These are phyloP conservation scores for Crithidia sp. DNA, from an alignment of 208 protist genomes.

Conservation along the genomic window DNA sequence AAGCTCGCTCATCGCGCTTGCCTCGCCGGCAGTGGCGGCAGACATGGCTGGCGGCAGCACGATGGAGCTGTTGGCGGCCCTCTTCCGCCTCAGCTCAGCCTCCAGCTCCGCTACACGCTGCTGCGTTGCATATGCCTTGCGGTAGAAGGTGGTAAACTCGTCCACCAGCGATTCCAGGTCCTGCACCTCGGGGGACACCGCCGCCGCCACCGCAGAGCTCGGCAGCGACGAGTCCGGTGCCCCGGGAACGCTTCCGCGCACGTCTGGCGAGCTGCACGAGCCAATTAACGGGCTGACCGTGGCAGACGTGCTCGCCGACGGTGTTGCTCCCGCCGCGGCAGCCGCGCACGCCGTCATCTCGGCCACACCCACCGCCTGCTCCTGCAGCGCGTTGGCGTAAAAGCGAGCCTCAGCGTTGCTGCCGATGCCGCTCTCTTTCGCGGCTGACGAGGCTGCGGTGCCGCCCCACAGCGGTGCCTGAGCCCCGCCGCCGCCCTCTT, in stretches of 20 bases:
- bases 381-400: constrained; percentile 48
- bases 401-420: constrained; percentile 35
- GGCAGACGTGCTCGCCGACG: constrained; percentile 8
- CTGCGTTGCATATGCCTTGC: constrained; percentile 38
- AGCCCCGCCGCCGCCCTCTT: constrained; percentile 6
- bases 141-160: constrained; percentile 71
- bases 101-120: constrained; percentile 48
- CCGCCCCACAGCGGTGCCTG: constrained; percentile 7
- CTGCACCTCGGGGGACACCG: constrained; percentile 53
- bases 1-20: constrained; percentile 1
- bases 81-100: constrained; percentile 36
- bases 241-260: no score
- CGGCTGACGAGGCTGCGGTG: neutral
- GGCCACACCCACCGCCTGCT: constrained; percentile 34
- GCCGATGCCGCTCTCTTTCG: neutral
- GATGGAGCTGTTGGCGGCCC: neutral
- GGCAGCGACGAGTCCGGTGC: no score
- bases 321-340: neutral
- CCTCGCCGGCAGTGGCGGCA: neutral
- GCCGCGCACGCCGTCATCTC: constrained; percentile 26
- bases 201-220: no score
- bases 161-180: constrained; percentile 77
- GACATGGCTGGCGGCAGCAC: neutral
- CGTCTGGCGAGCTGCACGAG: neutral
- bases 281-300: constrained; percentile 1